Evolutionary conservation across 495 filamentous ascomycete species (phyloP).

Genomic region (Oidiodendron maius): DNA sequence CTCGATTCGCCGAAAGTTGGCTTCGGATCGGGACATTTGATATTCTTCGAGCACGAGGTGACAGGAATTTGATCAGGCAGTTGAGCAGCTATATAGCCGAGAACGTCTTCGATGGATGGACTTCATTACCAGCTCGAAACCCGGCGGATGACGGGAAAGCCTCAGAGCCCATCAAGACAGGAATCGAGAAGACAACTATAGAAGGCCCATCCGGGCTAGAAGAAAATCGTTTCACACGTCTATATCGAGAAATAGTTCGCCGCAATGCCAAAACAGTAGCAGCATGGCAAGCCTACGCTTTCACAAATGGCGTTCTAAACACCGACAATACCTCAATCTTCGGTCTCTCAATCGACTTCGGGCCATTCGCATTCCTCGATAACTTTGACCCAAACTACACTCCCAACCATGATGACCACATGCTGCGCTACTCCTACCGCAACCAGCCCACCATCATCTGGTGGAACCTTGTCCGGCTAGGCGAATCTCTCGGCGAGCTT

Average conservation of each 20-base stretch:
- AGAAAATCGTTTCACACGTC: conserved; percentile 79
- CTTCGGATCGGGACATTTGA: conserved; percentile 93
- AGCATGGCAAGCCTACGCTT: conserved; percentile 93
- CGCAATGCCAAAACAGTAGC: conserved; percentile 87
- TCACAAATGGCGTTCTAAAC: conserved; percentile 96
- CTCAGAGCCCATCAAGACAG: conserved; percentile 34
- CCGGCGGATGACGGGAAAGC: conserved; percentile 35
- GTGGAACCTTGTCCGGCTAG: conserved; percentile 96
- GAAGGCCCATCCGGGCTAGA: conserved; percentile 58
- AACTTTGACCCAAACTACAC: conserved; percentile 93
- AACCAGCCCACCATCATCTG: conserved; percentile 96
- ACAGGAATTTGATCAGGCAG: conserved; percentile 63
- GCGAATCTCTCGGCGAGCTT: conserved; percentile 85
- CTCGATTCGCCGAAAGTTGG: conserved; percentile 88
- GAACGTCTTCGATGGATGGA: conserved; percentile 81
- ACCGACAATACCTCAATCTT: conserved; percentile 94
- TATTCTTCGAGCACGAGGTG: conserved; percentile 71
- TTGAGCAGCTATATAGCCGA: conserved; percentile 79
- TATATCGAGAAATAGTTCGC: conserved; percentile 83
- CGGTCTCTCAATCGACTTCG: conserved; percentile 86
- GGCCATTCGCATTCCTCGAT: conserved; percentile 85
- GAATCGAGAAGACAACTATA: conserved; percentile 47
- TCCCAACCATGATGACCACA: conserved; percentile 91
- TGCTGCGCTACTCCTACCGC: conserved; percentile 80
- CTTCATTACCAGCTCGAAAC: conserved; percentile 59